Evolutionary conservation across 176 grass and related monocot species (phyloP).

Genomic region (Bonia amplexicaulis): DNA sequence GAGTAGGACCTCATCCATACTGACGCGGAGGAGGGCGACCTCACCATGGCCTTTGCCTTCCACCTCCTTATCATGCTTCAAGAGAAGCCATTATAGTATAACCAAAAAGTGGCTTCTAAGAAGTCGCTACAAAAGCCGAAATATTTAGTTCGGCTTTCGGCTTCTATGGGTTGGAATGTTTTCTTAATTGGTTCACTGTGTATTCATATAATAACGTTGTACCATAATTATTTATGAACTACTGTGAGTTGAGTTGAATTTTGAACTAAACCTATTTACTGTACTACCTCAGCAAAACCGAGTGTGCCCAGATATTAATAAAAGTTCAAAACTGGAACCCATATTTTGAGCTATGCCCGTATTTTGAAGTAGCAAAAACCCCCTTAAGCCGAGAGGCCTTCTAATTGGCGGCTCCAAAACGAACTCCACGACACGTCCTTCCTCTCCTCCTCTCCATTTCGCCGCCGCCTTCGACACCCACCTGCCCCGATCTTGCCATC

Average conservation of each 20-base stretch:
- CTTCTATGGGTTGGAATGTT: too few species aligned
- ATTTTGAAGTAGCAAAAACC: not conserved
- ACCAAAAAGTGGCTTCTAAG: too few species aligned
- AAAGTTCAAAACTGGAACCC: not conserved
- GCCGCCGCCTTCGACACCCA: slow-evolving; percentile 27
- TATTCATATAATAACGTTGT: not conserved
- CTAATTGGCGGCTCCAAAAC: not conserved
- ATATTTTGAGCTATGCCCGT: not conserved
- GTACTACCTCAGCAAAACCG: not conserved
- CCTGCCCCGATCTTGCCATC: slow-evolving; percentile 14
- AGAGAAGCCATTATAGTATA: too few species aligned
- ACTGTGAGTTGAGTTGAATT: not conserved
- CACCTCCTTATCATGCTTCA: too few species aligned
- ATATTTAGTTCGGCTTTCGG: too few species aligned
- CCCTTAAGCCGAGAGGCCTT: not conserved
- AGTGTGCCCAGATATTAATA: not conserved
- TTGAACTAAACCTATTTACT: not conserved
- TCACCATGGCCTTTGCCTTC: too few species aligned
- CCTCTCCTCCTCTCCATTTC: not conserved
- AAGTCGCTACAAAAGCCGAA: too few species aligned
- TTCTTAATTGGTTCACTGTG: not conserved
- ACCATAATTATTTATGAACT: not conserved
- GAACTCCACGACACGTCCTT: not conserved
- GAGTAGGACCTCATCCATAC: too few species aligned
- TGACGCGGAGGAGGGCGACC: too few species aligned